phyloP scores from a whole-genome alignment of 2,329 filamentous ascomycete genomes.

The Nemania diffusa region DNA sequence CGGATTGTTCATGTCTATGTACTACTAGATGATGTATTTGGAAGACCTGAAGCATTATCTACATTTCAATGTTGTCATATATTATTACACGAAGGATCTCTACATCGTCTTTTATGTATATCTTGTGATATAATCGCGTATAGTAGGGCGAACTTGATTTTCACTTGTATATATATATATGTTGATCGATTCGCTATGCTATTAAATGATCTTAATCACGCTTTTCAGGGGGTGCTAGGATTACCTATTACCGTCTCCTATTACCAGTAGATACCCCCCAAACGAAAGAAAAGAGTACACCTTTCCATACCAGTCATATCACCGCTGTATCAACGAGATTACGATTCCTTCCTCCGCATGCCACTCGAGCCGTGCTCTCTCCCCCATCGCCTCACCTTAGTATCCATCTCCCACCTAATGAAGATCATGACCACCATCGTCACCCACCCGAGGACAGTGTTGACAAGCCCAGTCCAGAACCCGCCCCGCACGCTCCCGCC shows the following conservation, averaged over 20 bases:
- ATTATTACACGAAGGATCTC: too few species aligned
- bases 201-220: background rate
- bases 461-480: constrained; percentile 45
- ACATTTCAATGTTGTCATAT: too few species aligned
- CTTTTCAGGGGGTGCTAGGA: background rate
- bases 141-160: too few species aligned
- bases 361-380: constrained; percentile 45
- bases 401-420: constrained; percentile 53
- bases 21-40: too few species aligned
- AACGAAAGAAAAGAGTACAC: background rate
- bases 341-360: constrained; percentile 26
- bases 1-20: too few species aligned
- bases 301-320: background rate
- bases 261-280: background rate
- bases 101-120: too few species aligned
- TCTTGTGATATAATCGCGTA: too few species aligned
- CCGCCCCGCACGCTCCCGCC: constrained; percentile 49
- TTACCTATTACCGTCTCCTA: background rate
- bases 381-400: constrained; percentile 51
- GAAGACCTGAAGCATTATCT: too few species aligned
- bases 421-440: constrained; percentile 52
- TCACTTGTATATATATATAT: too few species aligned
- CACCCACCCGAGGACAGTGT: constrained; percentile 51
- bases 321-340: background rate
- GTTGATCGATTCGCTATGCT: background rate